Evolutionary conservation across 345 rosid species (phyloP), one percentile per base, ranked within the genome.

Genomic region (Syzygium grande): DNA sequence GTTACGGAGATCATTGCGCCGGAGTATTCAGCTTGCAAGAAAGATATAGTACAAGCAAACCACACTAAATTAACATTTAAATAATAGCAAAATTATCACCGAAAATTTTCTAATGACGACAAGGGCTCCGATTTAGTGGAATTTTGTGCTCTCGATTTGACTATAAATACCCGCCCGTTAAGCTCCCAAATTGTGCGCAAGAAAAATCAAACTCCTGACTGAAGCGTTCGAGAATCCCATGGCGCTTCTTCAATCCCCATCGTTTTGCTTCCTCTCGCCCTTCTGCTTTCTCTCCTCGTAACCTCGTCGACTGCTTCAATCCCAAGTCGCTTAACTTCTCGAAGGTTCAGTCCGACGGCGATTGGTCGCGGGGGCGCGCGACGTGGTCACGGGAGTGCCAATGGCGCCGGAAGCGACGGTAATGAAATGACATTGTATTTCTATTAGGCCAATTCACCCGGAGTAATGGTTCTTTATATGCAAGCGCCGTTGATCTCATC

Each of bases 351-450:
- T 38, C 49, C 83, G 4, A 52, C 22, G 27, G 15, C 17, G 87
- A 52, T 27, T 93, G 93, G 93, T 90, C 91, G n/a, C 52, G 52
- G 10, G 96, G 93, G 7, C 93, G 91, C 7, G 95, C 93, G 11
- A 95, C 96, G 6, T 95, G 95, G 97, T 95, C n/a, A 93, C 19
- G 96, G 98, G 14, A 88, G 89, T 78, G 90, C 95, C 84, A 41
- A 80, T 1, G 96, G 95, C 53, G 91, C 89, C 3, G 95, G 97
- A 87, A 92, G 89, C 25, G 91, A 90, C 19, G 95, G 96, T 95
- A 92, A 41, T 38, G 80, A 49, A 73, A 73, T 34, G 25, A 5
- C 46, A 38, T 1, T 34, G 19, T 73, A 19, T 34, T 19, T 73
- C 22, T 34, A 38, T 73, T 9, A 19, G 25, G 46, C 34, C 79